Conservation (phyloP, 2,329 filamentous ascomycete genomes). For the Plectosphaerella cucumerina region DNA sequence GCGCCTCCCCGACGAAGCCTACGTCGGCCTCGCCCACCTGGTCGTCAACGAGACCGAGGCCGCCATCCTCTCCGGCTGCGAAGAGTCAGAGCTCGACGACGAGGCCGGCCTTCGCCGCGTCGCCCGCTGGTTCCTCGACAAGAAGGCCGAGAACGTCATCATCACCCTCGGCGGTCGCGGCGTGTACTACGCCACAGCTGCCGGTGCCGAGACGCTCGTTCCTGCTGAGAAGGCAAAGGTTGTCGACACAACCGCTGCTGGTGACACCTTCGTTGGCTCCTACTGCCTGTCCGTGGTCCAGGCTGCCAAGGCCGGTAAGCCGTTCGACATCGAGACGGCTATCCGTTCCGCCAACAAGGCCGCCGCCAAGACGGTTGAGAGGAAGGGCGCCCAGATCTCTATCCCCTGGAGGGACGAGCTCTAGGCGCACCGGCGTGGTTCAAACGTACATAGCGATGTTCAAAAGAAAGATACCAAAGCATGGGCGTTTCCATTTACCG, state of each 20-base stretch:
- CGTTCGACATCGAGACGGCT: slow-evolving; percentile 54
- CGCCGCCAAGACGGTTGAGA: slow-evolving; percentile 35
- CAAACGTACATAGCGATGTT: not conserved
- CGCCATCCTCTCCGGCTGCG: slow-evolving; percentile 60
- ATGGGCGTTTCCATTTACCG: not conserved
- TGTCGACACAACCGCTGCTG: slow-evolving; percentile 89
- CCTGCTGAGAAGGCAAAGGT: slow-evolving; percentile 68
- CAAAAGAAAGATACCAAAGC: slow-evolving; percentile 2
- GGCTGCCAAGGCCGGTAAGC: slow-evolving; percentile 17
- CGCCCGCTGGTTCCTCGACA: slow-evolving; percentile 56
- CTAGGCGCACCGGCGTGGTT: not conserved
- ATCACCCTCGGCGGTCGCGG: slow-evolving; percentile 81
- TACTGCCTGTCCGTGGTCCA: slow-evolving; percentile 72
- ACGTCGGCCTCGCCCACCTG: slow-evolving; percentile 67
- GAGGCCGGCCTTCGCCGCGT: slow-evolving; percentile 41
- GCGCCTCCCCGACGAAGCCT: slow-evolving; percentile 61
- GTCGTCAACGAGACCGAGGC: slow-evolving; percentile 92
- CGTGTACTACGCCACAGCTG: slow-evolving; percentile 54
- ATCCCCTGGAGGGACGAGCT: slow-evolving; percentile 41
- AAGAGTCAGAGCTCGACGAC: slow-evolving; percentile 43
- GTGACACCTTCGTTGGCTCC: slow-evolving; percentile 89
- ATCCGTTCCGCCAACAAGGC: slow-evolving; percentile 47
- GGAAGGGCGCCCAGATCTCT: slow-evolving; percentile 37
- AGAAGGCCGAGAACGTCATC: slow-evolving; percentile 72
- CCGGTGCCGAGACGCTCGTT: slow-evolving; percentile 42